These are phyloP conservation scores for Podospora conica DNA, from an alignment of 495 filamentous ascomycete genomes.

Conservation along the genomic window DNA sequence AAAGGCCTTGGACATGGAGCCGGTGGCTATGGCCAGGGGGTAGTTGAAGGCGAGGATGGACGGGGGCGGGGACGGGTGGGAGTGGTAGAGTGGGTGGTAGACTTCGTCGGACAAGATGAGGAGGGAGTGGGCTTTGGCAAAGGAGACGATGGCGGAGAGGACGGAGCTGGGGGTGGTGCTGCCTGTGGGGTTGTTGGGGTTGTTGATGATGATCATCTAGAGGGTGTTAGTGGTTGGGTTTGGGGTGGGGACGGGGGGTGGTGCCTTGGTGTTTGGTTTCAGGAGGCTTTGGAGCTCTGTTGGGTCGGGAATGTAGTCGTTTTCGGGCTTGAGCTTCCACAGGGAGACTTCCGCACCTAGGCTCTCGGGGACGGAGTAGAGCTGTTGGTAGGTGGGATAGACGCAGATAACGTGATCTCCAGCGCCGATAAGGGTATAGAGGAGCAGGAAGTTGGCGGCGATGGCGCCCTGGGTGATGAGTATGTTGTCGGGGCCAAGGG, in stretches of 20 bases:
- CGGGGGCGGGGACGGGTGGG: slow-evolving; percentile 28
- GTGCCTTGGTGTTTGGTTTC: slow-evolving; percentile 64
- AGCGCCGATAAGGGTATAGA: slow-evolving; percentile 69
- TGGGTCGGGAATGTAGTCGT: slow-evolving; percentile 63
- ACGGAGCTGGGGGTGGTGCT: slow-evolving; percentile 57
- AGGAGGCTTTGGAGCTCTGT: slow-evolving; percentile 62
- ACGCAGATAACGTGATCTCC: slow-evolving; percentile 89
- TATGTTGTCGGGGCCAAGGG: slow-evolving; percentile 50
- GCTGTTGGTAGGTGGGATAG: slow-evolving; percentile 84
- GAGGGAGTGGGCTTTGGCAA: slow-evolving; percentile 58
- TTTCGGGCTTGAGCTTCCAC: slow-evolving; percentile 63
- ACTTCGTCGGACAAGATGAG: slow-evolving; percentile 76
- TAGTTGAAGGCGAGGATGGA: slow-evolving; percentile 64
- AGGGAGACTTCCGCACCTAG: slow-evolving; percentile 76
- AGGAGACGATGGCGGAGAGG: slow-evolving; percentile 55
- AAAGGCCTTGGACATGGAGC: slow-evolving; percentile 83
- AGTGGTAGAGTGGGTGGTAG: slow-evolving; percentile 83
- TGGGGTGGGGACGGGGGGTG: not conserved
- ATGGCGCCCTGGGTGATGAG: slow-evolving; percentile 79
- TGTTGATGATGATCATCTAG: slow-evolving; percentile 52
- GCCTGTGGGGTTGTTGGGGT: slow-evolving; percentile 86
- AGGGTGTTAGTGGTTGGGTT: not conserved
- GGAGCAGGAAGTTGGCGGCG: slow-evolving; percentile 69
- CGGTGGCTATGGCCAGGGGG: slow-evolving; percentile 62
- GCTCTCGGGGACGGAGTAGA: slow-evolving; percentile 69